Evolutionary conservation across 208 protist species (phyloP), one percentile per base, ranked within the genome.

Genomic region (Angomonas deanei): DNA sequence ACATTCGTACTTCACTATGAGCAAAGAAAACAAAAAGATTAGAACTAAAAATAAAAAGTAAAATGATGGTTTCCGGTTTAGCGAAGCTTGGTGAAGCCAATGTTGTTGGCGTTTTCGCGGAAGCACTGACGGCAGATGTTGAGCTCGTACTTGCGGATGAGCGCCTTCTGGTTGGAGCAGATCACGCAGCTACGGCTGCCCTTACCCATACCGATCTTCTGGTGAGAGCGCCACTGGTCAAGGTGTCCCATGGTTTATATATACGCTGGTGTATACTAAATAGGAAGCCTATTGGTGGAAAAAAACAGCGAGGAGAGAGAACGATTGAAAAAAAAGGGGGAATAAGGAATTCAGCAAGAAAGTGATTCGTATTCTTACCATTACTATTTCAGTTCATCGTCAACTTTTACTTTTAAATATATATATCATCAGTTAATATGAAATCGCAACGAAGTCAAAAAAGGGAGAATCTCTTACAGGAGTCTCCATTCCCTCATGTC

Each of bases 51-150:
- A 56, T 33, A 11, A 56, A 34, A 56, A 34, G 8, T 33, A 10
- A 28, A 56, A n/a, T n/a, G n/a, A n/a, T n/a, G n/a, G n/a, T n/a
- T n/a, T n/a, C n/a, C n/a, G n/a, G n/a, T n/a, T 91, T 92, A 95
- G 56, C 84, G 84, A 27, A 95, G 86, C 86, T 97, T 97, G 64
- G 56, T 75, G 82, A 94, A 97, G 53, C 89, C 89, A 64, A 96
- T 91, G 79, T 92, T 66, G 69, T 93, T 74, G 15, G 88, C 82
- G 68, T 97, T 97, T 71, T 96, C 89, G 78, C 88, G 86, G 86
- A 97, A 97, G 86, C 93, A 97, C 84, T 96, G 88, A 76, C 93
- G 86, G 86, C 93, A 97, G 21, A 96, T 78, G 78, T 94, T 94
- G 54, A 97, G 84, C 66, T 91, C 93, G 73, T 97, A 97, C 83